Percentiles rank a stretch among this genome's conserved stretches.
phyloP scores from a whole-genome alignment of 768 basidiomycete species.

The Termitomyces sp. region DNA sequence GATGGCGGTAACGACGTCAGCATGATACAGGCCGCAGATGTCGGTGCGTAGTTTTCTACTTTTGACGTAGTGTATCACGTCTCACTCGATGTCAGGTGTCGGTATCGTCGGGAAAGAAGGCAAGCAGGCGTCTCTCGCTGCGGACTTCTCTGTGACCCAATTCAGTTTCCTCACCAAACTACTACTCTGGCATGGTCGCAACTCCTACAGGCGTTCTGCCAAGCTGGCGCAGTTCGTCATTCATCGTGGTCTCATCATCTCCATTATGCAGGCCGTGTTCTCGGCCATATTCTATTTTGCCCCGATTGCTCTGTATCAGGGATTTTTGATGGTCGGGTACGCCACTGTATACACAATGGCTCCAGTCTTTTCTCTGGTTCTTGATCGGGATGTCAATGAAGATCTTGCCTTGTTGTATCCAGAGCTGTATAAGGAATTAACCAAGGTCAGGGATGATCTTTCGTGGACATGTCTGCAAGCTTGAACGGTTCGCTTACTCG shows the following conservation, averaged over 20 bases:
- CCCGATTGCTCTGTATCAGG: slow-evolving; percentile 96
- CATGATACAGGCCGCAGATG: slow-evolving; percentile 99
- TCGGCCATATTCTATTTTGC: slow-evolving; percentile 91
- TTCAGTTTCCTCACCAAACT: slow-evolving; percentile 95
- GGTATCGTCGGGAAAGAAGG: slow-evolving; percentile 99
- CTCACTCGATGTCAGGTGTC: slow-evolving; percentile 52
- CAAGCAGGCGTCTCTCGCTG: slow-evolving; percentile 97
- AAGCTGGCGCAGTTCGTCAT: slow-evolving; percentile 99
- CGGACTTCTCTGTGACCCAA: slow-evolving; percentile 97
- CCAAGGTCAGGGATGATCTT: slow-evolving; percentile 60
- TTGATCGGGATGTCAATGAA: slow-evolving; percentile 94
- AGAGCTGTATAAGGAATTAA: slow-evolving; percentile 95
- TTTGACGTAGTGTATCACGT: background rate
- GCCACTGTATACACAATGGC: slow-evolving; percentile 98
- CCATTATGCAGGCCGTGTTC: slow-evolving; percentile 96
- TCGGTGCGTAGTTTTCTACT: slow-evolving; percentile 58
- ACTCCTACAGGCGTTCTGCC: slow-evolving; percentile 96
- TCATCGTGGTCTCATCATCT: slow-evolving; percentile 94
- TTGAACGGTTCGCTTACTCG: background rate
- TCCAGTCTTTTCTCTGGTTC: slow-evolving; percentile 94
- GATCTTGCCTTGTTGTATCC: slow-evolving; percentile 94
- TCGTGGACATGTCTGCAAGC: background rate
- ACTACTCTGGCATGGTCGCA: slow-evolving; percentile 97
- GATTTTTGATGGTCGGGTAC: slow-evolving; percentile 96
- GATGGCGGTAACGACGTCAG: slow-evolving; percentile 99